Evolutionary conservation across 2,329 filamentous ascomycete species (phyloP).

Genomic region (Ustulina deusta): DNA sequence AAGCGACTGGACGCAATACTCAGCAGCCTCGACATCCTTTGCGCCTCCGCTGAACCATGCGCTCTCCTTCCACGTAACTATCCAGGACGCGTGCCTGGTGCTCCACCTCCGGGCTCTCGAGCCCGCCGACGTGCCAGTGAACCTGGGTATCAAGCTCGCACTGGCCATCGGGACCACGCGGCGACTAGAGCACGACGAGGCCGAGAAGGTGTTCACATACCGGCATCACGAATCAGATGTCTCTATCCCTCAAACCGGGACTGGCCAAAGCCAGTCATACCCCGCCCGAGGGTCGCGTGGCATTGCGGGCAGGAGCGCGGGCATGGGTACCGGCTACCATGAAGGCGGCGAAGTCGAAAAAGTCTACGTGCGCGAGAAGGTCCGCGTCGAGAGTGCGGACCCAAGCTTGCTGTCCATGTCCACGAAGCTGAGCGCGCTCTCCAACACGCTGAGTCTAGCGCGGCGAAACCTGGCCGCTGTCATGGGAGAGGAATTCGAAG

Average conservation of each 20-base stretch:
- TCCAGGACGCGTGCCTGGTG: conserved; percentile 77
- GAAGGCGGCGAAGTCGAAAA: conserved; percentile 58
- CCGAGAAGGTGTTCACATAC: conserved; percentile 79
- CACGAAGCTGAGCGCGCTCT: conserved; percentile 83
- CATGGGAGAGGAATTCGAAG: conserved; percentile 71
- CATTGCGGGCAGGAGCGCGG: conserved; percentile 25
- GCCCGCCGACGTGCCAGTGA: conserved; percentile 71
- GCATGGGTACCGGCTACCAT: not conserved
- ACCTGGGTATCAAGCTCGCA: conserved; percentile 74
- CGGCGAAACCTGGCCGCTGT: conserved; percentile 80
- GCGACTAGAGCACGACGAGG: conserved; percentile 81
- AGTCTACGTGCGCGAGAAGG: conserved; percentile 89
- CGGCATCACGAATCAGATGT: conserved; percentile 39
- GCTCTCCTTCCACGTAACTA: conserved; percentile 79
- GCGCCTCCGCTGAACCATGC: conserved; percentile 63
- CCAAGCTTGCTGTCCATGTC: conserved; percentile 85
- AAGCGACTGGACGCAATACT: conserved; percentile 50
- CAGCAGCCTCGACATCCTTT: conserved; percentile 49
- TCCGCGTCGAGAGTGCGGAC: conserved; percentile 88
- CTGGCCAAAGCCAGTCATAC: conserved; percentile 24
- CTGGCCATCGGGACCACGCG: conserved; percentile 74
- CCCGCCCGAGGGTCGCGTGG: conserved; percentile 31
- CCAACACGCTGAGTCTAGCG: conserved; percentile 77
- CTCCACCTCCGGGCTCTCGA: conserved; percentile 78
- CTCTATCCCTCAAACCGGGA: conserved; percentile 37